Conservation (phyloP, 441 rosid species). For the Erysimum pusillum region DNA sequence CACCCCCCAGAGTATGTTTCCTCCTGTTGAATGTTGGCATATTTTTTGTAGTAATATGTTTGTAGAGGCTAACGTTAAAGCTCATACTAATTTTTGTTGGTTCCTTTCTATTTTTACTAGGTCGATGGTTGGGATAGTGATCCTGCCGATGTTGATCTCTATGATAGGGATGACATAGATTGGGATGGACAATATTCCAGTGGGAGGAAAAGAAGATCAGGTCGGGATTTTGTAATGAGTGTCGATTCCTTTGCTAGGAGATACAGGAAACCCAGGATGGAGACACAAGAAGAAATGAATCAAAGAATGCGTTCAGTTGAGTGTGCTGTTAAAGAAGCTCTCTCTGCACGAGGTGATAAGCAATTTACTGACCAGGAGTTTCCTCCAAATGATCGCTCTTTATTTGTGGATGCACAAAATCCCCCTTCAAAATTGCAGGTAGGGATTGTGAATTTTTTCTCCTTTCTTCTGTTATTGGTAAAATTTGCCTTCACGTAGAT, state of each 20-base stretch:
- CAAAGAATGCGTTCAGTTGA: conserved; percentile 99
- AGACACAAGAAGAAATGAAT: conserved; percentile 94
- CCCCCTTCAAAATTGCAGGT: conserved; percentile 97
- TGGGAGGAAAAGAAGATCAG: conserved; percentile 94
- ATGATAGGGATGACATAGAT: conserved; percentile 98
- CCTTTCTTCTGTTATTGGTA: conserved; percentile 32
- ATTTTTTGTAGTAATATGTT: conserved; percentile 12
- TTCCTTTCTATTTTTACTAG: conserved; percentile 55
- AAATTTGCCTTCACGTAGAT: conserved; percentile 20
- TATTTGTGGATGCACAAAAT: conserved; percentile 83
- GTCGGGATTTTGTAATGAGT: conserved; percentile 81
- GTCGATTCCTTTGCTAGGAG: conserved; percentile 94
- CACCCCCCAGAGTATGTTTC: conserved; percentile 90
- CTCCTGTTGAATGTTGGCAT: conserved; percentile 32
- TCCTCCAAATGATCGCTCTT: conserved; percentile 95
- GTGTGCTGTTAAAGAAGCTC: conserved; percentile 98
- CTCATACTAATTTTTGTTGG: conserved; percentile 45
- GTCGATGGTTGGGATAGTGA: conserved; percentile 99
- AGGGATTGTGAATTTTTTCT: conserved; percentile 40
- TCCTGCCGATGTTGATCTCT: conserved; percentile 96
- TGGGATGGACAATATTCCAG: conserved; percentile 99
- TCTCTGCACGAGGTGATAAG: conserved; percentile 85
- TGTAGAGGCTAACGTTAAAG: conserved; percentile 29
- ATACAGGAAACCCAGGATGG: conserved; percentile 95
- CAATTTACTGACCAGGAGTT: conserved; percentile 98